A percentile compares a stretch with the other conserved stretches of the same genome.
These are phyloP conservation scores for Lablab purpureus DNA, from an alignment of 306 rosid genomes.

Conservation along the genomic window DNA sequence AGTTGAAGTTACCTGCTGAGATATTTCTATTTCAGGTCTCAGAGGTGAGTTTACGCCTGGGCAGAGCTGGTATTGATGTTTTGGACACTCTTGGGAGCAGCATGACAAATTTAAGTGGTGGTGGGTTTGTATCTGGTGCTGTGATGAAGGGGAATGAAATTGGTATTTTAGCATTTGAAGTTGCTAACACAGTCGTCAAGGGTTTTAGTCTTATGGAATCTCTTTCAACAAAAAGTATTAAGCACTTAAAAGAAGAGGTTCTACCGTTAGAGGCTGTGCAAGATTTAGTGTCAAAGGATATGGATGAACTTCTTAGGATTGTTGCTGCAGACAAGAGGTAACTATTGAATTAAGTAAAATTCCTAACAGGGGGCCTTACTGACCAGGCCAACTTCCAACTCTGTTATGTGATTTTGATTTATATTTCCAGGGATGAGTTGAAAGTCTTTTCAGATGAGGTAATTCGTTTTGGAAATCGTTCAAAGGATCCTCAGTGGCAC, in stretches of 20 bases:
- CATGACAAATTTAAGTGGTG: conserved; percentile 75
- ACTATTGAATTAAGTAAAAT: conserved; percentile 29
- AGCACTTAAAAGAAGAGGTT: conserved; percentile 73
- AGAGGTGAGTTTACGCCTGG: conserved; percentile 77
- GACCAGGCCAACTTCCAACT: conserved; percentile 29
- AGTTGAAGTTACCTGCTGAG: conserved; percentile 18
- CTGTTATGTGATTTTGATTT: conserved; percentile 40
- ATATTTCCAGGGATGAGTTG: conserved; percentile 72
- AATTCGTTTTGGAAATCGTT: conserved; percentile 87
- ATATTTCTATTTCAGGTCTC: conserved; percentile 70
- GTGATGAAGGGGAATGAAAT: conserved; percentile 76
- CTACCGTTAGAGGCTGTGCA: conserved; percentile 74
- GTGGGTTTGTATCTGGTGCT: conserved; percentile 69
- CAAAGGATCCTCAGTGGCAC: conserved; percentile 96
- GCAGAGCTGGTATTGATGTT: conserved; percentile 80
- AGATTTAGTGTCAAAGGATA: conserved; percentile 75
- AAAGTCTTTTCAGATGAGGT: conserved; percentile 82
- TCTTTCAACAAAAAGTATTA: conserved; percentile 64
- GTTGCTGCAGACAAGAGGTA: conserved; percentile 86
- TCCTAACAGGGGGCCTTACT: conserved; percentile 14
- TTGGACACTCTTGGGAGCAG: conserved; percentile 96
- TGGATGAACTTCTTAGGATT: conserved; percentile 65
- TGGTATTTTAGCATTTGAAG: conserved; percentile 79
- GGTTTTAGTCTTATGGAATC: conserved; percentile 81
- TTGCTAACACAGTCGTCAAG: conserved; percentile 87